A percentile compares a stretch with the other conserved stretches of the same genome.
Conservation (phyloP, 2,329 filamentous ascomycete genomes). For the Epichloe sylvatica region DNA sequence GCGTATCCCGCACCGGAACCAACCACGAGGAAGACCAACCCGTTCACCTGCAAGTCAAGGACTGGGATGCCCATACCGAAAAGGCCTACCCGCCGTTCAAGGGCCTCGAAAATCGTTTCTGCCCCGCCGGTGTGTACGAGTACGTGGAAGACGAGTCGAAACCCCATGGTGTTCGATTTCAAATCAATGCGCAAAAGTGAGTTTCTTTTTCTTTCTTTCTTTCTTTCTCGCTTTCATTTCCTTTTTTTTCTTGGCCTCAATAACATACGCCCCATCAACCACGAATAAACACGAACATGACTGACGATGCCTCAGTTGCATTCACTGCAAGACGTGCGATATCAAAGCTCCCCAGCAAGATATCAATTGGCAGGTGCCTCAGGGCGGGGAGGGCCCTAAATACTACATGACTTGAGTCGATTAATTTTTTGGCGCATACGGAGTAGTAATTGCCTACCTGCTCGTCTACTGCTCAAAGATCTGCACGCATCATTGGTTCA, state of each 20-base stretch:
- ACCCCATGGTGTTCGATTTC: conserved; percentile 79
- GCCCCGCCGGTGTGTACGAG: conserved; percentile 93
- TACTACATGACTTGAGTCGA: conserved; percentile 49
- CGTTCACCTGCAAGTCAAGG: conserved; percentile 84
- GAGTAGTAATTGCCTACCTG: background rate
- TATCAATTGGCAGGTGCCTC: conserved; percentile 93
- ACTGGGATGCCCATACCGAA: conserved; percentile 83
- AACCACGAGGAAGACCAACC: conserved; percentile 99
- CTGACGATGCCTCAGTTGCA: conserved; percentile 49
- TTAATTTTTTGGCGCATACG: conserved; percentile 2
- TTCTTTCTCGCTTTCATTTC: background rate
- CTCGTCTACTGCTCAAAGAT: background rate
- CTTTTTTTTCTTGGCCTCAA: too few relatives aligned
- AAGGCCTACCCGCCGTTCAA: conserved; percentile 77
- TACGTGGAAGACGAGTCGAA: conserved; percentile 89
- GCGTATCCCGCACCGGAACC: conserved; percentile 85
- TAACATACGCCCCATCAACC: too few relatives aligned
- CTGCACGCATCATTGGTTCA: background rate
- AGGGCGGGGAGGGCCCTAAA: conserved; percentile 75
- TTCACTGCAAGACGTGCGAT: conserved; percentile 99
- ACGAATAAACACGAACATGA: too few relatives aligned
- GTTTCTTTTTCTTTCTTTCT: conserved; percentile 22
- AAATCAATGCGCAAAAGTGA: conserved; percentile 96
- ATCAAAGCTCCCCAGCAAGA: conserved; percentile 96
- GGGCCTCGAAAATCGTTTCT: conserved; percentile 92